These are phyloP conservation scores for Phytophthora ohioensis DNA, from an alignment of 352 stramenopile genomes.

Conservation along the genomic window DNA sequence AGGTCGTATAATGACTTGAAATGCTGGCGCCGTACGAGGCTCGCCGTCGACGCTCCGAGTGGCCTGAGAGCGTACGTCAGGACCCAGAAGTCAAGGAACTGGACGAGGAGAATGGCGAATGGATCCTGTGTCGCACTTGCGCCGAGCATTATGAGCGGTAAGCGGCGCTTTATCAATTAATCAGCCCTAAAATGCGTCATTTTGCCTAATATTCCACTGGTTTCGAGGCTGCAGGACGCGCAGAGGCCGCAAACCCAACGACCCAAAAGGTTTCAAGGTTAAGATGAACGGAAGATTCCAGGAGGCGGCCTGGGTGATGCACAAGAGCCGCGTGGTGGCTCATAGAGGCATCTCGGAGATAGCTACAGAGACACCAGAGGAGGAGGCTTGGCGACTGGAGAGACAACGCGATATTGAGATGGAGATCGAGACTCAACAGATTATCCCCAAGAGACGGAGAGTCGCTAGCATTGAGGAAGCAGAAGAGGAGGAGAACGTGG, in stretches of 20 bases:
- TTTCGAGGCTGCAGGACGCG: slow-evolving; percentile 45
- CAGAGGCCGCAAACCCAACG: slow-evolving; percentile 66
- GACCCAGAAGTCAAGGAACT: slow-evolving; percentile 64
- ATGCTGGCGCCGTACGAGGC: slow-evolving; percentile 50
- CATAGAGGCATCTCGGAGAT: slow-evolving; percentile 31
- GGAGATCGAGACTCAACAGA: slow-evolving; percentile 19
- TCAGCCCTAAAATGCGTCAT: background rate
- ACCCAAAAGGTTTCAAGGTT: slow-evolving; percentile 70
- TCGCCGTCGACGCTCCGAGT: slow-evolving; percentile 57
- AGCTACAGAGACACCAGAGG: slow-evolving; percentile 16
- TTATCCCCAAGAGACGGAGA: slow-evolving; percentile 23
- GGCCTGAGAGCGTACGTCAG: slow-evolving; percentile 59
- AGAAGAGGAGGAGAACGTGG: slow-evolving; percentile 8
- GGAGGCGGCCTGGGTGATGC: slow-evolving; percentile 70
- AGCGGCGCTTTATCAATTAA: background rate
- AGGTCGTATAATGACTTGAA: slow-evolving; percentile 11
- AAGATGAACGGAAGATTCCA: slow-evolving; percentile 80
- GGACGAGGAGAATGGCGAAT: slow-evolving; percentile 68
- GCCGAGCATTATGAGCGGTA: slow-evolving; percentile 65
- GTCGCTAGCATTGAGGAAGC: slow-evolving; percentile 20
- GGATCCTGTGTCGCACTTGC: slow-evolving; percentile 73
- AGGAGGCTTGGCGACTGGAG: slow-evolving; percentile 1
- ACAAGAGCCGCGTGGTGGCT: slow-evolving; percentile 69
- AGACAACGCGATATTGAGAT: slow-evolving; percentile 20
- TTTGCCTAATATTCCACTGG: background rate